Evolutionary conservation across 345 rosid genomes (phyloP).

Genomic region (Ceriops tagal): DNA sequence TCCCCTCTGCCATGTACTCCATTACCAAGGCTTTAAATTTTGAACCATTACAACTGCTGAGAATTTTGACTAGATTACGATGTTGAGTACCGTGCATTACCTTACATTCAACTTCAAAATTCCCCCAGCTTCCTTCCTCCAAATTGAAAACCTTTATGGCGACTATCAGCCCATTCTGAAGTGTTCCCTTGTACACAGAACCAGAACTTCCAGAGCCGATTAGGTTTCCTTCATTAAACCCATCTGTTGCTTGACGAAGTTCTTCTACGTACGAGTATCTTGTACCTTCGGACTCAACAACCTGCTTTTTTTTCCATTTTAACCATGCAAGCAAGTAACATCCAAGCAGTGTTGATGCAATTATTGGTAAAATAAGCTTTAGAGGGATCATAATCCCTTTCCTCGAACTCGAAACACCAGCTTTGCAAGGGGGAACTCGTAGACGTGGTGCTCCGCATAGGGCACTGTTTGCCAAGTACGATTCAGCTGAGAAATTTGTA

Average conservation of each 20-base stretch:
- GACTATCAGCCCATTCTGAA: not conserved
- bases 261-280: not conserved
- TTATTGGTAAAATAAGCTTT: too few relatives aligned
- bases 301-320: not conserved
- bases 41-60: not conserved
- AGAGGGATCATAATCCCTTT: too few relatives aligned
- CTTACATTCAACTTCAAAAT: constrained; percentile 9
- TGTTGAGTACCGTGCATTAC: not conserved
- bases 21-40: constrained; percentile 9
- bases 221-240: not conserved
- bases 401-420: too few relatives aligned
- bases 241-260: not conserved
- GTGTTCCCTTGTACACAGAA: not conserved
- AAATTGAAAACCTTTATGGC: constrained; percentile 10
- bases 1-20: constrained; percentile 18
- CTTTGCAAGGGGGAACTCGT: too few relatives aligned
- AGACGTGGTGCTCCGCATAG: too few relatives aligned
- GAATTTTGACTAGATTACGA: constrained; percentile 11
- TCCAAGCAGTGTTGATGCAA: too few relatives aligned
- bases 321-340: not conserved
- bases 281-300: not conserved
- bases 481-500: too few relatives aligned
- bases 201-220: not conserved
- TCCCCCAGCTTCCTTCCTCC: constrained; percentile 1
- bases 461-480: too few relatives aligned